These are phyloP conservation scores for Aspergillus transmontanensis DNA, from an alignment of 2,329 filamentous ascomycete species.

Conservation along the genomic window DNA sequence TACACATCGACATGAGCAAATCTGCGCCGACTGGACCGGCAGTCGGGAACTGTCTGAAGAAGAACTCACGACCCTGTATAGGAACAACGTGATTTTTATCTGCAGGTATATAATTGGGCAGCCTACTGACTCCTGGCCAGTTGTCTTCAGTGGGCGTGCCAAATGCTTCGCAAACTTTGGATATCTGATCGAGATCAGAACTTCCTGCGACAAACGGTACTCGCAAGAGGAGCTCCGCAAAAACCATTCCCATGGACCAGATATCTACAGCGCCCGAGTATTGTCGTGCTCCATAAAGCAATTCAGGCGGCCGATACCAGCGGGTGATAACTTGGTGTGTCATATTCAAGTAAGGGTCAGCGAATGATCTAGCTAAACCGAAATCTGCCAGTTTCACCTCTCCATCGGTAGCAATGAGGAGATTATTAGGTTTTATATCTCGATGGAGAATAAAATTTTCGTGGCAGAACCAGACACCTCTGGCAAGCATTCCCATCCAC, in stretches of 20 bases:
- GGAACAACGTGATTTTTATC: slow-evolving; percentile 60
- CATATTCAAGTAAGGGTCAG: slow-evolving; percentile 86
- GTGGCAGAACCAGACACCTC: slow-evolving; percentile 95
- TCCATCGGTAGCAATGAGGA: slow-evolving; percentile 89
- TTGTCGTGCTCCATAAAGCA: slow-evolving; percentile 85
- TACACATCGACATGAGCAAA: slow-evolving; percentile 80
- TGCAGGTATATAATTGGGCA: slow-evolving; percentile 78
- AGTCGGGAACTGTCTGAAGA: slow-evolving; percentile 74
- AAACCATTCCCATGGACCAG: slow-evolving; percentile 91
- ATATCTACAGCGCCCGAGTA: slow-evolving; percentile 91
- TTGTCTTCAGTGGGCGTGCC: slow-evolving; percentile 92
- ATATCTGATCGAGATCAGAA: slow-evolving; percentile 83
- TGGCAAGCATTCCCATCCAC: slow-evolving; percentile 97
- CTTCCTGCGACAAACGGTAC: slow-evolving; percentile 81
- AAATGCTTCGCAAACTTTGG: slow-evolving; percentile 79
- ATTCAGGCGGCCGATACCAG: slow-evolving; percentile 94
- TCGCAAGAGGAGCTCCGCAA: slow-evolving; percentile 85
- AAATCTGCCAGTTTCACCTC: slow-evolving; percentile 98
- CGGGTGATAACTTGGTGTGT: slow-evolving; percentile 93
- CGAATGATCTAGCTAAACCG: slow-evolving; percentile 85
- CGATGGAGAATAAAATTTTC: slow-evolving; percentile 91
- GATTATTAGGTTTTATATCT: slow-evolving; percentile 98
- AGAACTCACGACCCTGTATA: slow-evolving; percentile 68
- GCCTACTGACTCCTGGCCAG: slow-evolving; percentile 85
- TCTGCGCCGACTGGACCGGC: slow-evolving; percentile 83